Conservation (phyloP, 2,329 filamentous ascomycete genomes). For the Ophiostoma populinum region DNA sequence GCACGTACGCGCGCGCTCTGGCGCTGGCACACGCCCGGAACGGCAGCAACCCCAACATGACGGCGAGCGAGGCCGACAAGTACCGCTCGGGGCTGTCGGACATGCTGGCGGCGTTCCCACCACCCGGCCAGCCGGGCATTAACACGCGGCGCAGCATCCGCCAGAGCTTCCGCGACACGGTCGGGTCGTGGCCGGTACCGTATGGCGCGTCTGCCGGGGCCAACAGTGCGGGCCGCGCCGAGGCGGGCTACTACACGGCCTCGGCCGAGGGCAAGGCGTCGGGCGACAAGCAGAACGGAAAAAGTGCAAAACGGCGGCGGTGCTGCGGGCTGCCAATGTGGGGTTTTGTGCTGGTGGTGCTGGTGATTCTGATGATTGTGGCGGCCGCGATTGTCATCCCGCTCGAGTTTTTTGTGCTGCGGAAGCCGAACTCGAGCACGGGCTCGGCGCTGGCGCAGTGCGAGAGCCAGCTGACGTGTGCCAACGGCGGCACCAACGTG, state of each 20-base stretch:
- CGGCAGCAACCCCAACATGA: not conserved
- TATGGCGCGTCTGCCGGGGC: too few relatives aligned
- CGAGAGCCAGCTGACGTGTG: slow-evolving; percentile 43
- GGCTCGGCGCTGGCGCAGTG: slow-evolving; percentile 40
- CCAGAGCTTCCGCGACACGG: slow-evolving; percentile 29
- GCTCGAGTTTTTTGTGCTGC: slow-evolving; percentile 43
- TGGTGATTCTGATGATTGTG: slow-evolving; percentile 54
- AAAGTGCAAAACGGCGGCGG: slow-evolving; percentile 28
- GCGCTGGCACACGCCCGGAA: too few relatives aligned
- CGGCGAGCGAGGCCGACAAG: slow-evolving; percentile 21
- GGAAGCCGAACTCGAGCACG: slow-evolving; percentile 25
- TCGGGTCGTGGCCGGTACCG: slow-evolving; percentile 34
- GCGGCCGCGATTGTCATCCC: slow-evolving; percentile 73
- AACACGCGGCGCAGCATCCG: slow-evolving; percentile 22
- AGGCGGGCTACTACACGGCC: too few relatives aligned
- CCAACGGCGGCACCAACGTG: slow-evolving; percentile 67
- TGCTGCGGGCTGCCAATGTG: slow-evolving; percentile 77
- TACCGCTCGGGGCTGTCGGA: slow-evolving; percentile 40
- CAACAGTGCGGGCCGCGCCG: slow-evolving; percentile 9
- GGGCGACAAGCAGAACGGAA: slow-evolving; percentile 13
- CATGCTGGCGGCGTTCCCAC: slow-evolving; percentile 49
- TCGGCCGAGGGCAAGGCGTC: too few relatives aligned
- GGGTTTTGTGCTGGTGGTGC: slow-evolving; percentile 48
- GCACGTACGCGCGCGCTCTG: slow-evolving; percentile 16
- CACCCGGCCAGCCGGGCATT: slow-evolving; percentile 32